Evolutionary conservation across 495 filamentous ascomycete genomes (phyloP), one percentile per base, ranked within the genome.

Genomic region (Neurospora sp.): DNA sequence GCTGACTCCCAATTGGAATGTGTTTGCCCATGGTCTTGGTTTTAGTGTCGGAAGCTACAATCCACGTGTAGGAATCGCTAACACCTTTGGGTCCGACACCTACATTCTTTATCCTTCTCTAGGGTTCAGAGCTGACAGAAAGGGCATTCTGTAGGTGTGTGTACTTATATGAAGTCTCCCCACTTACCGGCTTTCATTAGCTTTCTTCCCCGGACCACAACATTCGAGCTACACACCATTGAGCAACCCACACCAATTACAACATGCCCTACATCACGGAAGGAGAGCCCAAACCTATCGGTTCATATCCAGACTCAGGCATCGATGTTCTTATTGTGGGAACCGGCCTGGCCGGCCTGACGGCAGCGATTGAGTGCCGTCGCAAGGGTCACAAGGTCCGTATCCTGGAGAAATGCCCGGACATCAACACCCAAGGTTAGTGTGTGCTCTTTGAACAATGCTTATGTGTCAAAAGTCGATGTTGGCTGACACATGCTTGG

Each of bases 251-350:
- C 14, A 10, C 44, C 68, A n/a, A 10, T 20, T 16, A 10, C 31
- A 76, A 59, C 12, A 83, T 83, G 81, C 77, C 80, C 14, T 81
- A 76, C 22, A 73, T 78, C 69, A 59, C 65, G 3, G 73, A 78
- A 38, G 69, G 22, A 5, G 78, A 80, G 14, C 71, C 76, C 41
- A 81, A 74, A 73, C 82, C 82, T 2, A 81, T 84, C 9, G 82
- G 82, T 38, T 80, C 80, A 12, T 84, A 84, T 73, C 78, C 81
- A 10, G 72, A 76, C n/a, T 79, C 79, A 40, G 84, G 84, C 18
- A 89, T 91, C 73, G 83, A 87, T 69, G 85, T 91, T 16, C 77
- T 91, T 20, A 86, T 91, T 61, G 86, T 91, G 12, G 89, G 89
- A 8, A 87, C 86, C 8, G 90, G 90, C 61, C 85, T 91, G 37